phyloP scores from a whole-genome alignment of 192 early-diverging fungal species.

The Gorgonomyces haynaldii region DNA sequence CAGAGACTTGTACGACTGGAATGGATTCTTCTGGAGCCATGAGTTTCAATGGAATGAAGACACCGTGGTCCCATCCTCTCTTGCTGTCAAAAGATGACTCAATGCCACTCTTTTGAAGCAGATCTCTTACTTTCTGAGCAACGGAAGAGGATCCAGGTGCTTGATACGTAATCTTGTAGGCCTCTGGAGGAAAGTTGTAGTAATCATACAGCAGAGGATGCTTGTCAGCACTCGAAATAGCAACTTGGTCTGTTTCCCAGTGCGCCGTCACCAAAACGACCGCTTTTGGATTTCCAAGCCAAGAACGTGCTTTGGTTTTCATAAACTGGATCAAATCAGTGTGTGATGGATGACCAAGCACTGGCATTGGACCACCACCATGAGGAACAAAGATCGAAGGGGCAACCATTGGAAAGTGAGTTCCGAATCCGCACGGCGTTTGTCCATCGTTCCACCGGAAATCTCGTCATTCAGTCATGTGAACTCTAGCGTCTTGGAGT shows the following conservation, averaged over 20 bases:
- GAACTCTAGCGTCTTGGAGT: no score
- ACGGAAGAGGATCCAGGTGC: conserved; percentile 27
- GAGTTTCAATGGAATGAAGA: conserved; percentile 38
- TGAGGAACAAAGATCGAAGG: conserved; percentile 23
- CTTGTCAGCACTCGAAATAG: conserved; percentile 8
- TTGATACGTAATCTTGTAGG: conserved; percentile 31
- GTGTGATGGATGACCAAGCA: conserved; percentile 17
- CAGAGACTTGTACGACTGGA: conserved; percentile 33
- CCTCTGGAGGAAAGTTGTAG: conserved; percentile 35
- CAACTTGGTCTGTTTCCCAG: conserved; percentile 31
- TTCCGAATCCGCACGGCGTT: no score
- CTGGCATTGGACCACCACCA: conserved; percentile 27
- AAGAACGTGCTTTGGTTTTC: conserved; percentile 3
- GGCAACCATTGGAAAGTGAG: no score
- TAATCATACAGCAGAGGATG: conserved; percentile 40
- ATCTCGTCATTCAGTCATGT: no score
- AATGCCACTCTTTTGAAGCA: conserved; percentile 23
- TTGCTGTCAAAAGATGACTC: conserved; percentile 8
- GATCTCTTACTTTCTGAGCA: conserved; percentile 18
- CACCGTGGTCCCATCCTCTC: conserved; percentile 44
- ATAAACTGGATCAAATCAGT: conserved; percentile 10
- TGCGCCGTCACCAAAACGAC: conserved; percentile 34
- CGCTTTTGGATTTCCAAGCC: conserved; percentile 16
- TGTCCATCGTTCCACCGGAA: no score
- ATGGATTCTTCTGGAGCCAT: conserved; percentile 21